Percentiles rank a stretch among this genome's conserved stretches.
Evolutionary conservation across 108 stramenopile species (phyloP).

Genomic region (Skeletonema potamos): DNA sequence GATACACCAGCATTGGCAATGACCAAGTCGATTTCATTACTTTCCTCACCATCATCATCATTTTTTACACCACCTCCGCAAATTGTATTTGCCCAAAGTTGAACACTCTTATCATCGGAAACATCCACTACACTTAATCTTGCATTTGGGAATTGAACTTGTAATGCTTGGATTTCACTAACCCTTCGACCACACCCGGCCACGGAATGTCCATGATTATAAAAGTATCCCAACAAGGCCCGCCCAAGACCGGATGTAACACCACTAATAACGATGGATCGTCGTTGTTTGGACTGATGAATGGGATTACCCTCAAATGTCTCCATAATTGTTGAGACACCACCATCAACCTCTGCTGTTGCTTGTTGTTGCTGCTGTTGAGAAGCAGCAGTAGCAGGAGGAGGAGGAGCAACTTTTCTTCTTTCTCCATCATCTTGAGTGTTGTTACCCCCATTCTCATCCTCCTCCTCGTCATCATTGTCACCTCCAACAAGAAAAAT

Average conservation of each 20-base stretch:
- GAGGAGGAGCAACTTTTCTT: neutral
- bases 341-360: too few species aligned
- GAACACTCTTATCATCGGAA: neutral
- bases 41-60: neutral
- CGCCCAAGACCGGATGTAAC: conserved; percentile 5
- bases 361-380: too few species aligned
- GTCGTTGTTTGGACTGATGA: neutral
- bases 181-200: conserved; percentile 1
- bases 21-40: conserved; percentile 1
- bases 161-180: neutral
- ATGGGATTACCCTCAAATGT: neutral
- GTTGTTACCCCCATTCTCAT: neutral
- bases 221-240: conserved; percentile 1
- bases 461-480: neutral
- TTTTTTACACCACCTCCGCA: neutral
- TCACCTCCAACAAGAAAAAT: neutral
- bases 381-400: neutral
- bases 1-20: conserved; percentile 2
- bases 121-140: conserved; percentile 8
- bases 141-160: neutral
- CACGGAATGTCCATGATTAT: conserved; percentile 11
- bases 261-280: conserved; percentile 13
- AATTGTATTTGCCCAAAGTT: neutral
- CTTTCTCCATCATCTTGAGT: neutral
- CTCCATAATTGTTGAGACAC: neutral